Base-by-base conservation (phyloP, 345 rosid genomes). In the Eutrema heterophyllum region DNA sequence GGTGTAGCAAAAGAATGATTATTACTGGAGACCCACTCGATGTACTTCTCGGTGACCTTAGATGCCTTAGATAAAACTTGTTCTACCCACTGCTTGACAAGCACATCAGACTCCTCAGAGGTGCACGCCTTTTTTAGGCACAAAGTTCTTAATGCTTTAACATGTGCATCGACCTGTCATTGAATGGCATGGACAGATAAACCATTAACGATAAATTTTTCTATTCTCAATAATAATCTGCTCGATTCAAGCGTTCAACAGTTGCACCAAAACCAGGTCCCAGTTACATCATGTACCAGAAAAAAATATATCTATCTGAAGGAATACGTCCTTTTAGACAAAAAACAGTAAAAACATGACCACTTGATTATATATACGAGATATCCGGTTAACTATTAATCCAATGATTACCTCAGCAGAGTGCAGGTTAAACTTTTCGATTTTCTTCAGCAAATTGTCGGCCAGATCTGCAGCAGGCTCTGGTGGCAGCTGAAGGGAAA, bases 381-480 rank as follows among this genome's bases (percentile, higher is more conserved):
- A 24, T 35, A 55, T 15, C 58, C 36, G 18, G 43, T 63, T 30
- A 40, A 14, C 6, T 24, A 43, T 26, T 35, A 26, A 36, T 76
- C 14, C 14, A 33, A 33, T 56, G 41, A 76, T 38, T 95, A 95
- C 99, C 97, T 92, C 96, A 45, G 96, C 91, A 41, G 84, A 80
- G 77, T 95, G 97, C 88, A 83, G 86, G 83, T 83, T 81, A 84
- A 92, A 95, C 72, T 84, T 86, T 78, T 89, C 93, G 58, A 90
- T 87, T 75, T 86, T 70, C 81, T 82, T 83, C 68, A 92, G 90
- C 83, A 89, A 84, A 67, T 89, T 88, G 80, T 88, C 87, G 61
- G 96, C 97, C 70, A 92, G 86, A 74, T 88, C 92, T 79, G 99
- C 92, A 29, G 99, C 92, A 81, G 91, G 82, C 76, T 84, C 89